A percentile compares a stretch with the other conserved stretches of the same genome.
Evolutionary conservation across 1,139 yeast genomes (phyloP).

Genomic region (Tardiomyces depauwii): DNA sequence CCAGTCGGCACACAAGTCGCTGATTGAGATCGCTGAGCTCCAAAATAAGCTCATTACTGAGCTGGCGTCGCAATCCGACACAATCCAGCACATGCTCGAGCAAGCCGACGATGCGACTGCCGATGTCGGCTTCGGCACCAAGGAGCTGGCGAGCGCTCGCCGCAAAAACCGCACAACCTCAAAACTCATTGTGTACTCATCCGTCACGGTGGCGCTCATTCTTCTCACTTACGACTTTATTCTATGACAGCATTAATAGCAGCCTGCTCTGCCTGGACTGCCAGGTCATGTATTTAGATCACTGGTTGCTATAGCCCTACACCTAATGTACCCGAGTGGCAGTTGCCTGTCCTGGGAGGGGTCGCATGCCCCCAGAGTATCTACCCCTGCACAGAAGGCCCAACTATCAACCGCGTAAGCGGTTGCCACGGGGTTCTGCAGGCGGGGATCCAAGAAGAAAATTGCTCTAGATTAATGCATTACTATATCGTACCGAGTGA

Average conservation of each 20-base stretch:
- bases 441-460: no score
- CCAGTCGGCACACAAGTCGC: slow-evolving; percentile 53
- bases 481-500: no score
- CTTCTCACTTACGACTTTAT: slow-evolving; percentile 46
- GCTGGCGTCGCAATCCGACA: slow-evolving; percentile 63
- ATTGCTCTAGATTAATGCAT: no score
- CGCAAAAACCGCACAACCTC: slow-evolving; percentile 61
- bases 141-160: slow-evolving; percentile 60
- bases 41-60: slow-evolving; percentile 73
- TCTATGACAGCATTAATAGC: not conserved
- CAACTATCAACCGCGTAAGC: no score
- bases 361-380: no score
- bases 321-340: no score
- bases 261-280: no score
- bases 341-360: no score
- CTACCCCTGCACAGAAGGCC: no score
- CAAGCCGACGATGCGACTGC: slow-evolving; percentile 60
- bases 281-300: no score
- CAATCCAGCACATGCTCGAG: slow-evolving; percentile 53
- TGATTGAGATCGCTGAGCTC: slow-evolving; percentile 67
- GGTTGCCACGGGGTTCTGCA: no score
- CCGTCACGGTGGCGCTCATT: slow-evolving; percentile 51
- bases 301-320: no score
- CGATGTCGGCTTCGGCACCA: slow-evolving; percentile 67
- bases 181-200: slow-evolving; percentile 47